These are phyloP conservation scores for Picea abies DNA, from an alignment of 83 land plant genomes.

Conservation along the genomic window DNA sequence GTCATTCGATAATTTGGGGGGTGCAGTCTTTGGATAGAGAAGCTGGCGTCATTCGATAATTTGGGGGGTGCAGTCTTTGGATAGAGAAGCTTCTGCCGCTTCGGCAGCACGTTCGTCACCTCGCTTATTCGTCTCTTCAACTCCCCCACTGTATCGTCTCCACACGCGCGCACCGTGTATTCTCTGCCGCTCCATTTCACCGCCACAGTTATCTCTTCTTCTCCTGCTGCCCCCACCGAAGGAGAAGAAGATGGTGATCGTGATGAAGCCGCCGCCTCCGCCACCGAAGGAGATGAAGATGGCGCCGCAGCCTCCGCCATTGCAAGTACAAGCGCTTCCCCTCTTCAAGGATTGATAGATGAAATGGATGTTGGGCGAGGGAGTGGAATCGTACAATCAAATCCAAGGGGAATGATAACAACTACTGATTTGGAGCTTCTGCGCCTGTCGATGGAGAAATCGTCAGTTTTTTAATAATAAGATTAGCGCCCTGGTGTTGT, in stretches of 20 bases:
- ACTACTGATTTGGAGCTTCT: too few species aligned
- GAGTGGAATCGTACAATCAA: too few species aligned
- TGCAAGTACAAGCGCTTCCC: too few species aligned
- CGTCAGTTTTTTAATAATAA: too few species aligned
- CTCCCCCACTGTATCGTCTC: slow-evolving; percentile 90
- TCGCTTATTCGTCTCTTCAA: slow-evolving; percentile 96
- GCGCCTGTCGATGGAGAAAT: too few species aligned
- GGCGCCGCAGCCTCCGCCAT: neutral
- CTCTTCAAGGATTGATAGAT: too few species aligned
- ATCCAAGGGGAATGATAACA: too few species aligned
- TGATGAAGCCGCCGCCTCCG: neutral
- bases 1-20: slow-evolving; percentile 71
- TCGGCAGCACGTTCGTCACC: slow-evolving; percentile 87
- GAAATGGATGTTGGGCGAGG: too few species aligned
- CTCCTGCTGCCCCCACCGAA: slow-evolving; percentile 36
- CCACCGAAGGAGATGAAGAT: neutral
- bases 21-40: slow-evolving; percentile 78
- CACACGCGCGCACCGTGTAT: slow-evolving; percentile 85
- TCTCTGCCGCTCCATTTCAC: slow-evolving; percentile 96
- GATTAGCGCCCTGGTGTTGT: too few species aligned
- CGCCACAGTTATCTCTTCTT: slow-evolving; percentile 86
- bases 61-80: slow-evolving; percentile 65
- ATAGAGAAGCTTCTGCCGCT: slow-evolving; percentile 97
- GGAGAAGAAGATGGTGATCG: neutral
- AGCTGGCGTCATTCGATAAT: slow-evolving; percentile 81